Percentiles rank a stretch among this genome's conserved stretches.
phyloP scores from a whole-genome alignment of 164 flowering plant genomes.

The Cinnamomum chago region DNA sequence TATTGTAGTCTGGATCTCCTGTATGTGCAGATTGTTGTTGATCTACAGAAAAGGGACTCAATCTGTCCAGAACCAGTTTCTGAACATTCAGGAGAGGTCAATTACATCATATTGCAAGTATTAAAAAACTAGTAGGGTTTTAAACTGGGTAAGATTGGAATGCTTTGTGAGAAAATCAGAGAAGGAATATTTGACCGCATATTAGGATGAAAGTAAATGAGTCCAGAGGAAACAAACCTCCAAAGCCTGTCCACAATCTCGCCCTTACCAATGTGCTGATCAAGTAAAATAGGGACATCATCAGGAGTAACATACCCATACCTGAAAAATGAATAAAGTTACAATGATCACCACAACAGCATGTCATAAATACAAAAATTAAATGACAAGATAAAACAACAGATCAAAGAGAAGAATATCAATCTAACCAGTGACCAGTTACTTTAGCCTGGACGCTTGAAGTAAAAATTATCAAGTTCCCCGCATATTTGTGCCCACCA shows the following conservation, averaged over 20 bases:
- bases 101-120: no score
- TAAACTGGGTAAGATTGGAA: no score
- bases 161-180: neutral
- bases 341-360: neutral
- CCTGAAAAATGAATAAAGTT: constrained; percentile 32
- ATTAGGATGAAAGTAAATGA: neutral
- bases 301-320: constrained; percentile 92
- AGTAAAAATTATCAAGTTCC: constrained; percentile 72
- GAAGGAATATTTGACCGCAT: neutral
- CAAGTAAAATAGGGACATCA: constrained; percentile 71
- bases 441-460: constrained; percentile 53
- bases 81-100: no score
- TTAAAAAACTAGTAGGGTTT: no score
- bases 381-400: neutral
- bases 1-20: no score
- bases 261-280: constrained; percentile 78
- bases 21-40: no score
- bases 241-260: constrained; percentile 45
- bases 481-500: constrained; percentile 98
- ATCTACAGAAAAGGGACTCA: no score
- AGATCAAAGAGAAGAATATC: neutral
- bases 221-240: constrained; percentile 20
- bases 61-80: no score
- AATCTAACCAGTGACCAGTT: constrained; percentile 72
- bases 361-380: neutral